Evolutionary conservation across 1,284 basidiomycete genomes (phyloP), one percentile per base, ranked within the genome.

Genomic region (Afroboletus lepidellus): DNA sequence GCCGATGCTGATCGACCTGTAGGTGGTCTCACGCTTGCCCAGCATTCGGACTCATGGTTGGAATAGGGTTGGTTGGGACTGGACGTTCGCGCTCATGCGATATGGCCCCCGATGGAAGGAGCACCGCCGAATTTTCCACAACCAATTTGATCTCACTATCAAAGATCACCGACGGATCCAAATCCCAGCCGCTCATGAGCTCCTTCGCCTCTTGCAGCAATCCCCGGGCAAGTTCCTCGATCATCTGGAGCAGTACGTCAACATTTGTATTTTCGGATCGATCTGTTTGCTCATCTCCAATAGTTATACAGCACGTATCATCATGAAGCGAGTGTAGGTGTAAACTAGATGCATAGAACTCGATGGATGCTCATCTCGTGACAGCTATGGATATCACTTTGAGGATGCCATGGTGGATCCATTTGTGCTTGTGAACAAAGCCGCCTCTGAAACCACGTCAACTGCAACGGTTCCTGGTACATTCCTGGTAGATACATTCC

Each of bases 301-400:
- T 11, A 50, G 48, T 23, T 50, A 50, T 16, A 50, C 48, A 5
- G 48, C 48, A 16, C 48, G 43, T 27, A 50, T 50, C 25, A 50
- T 50, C 27, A 50, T 50, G 48, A 50, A 50, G n/a, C 43, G 43
- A 48, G 48, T 50, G 48, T 50, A 12, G 34, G 48, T 48, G 16
- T 2, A 23, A 24, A 11, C 21, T 16, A 12, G 18, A 18, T 8
- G 9, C 13, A 12, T 13, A 20, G 33, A 24, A 24, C 15, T 5
- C 8, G 9, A 48, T 23, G 25, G 11, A 23, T 9, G 1, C 27
- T 50, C 27, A 50, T 5, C 21, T n/a, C 3, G 5, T 30, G n/a
- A 37, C 27, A 50, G 48, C 24, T 50, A 50, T 16, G 48, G 48
- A 21, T 48, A 50, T 27, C 44, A 50, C 44, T 24, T 50, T 20